Evolutionary conservation across 1,284 basidiomycete species (phyloP).

Genomic region (Pseudozyma hubeiensis): DNA sequence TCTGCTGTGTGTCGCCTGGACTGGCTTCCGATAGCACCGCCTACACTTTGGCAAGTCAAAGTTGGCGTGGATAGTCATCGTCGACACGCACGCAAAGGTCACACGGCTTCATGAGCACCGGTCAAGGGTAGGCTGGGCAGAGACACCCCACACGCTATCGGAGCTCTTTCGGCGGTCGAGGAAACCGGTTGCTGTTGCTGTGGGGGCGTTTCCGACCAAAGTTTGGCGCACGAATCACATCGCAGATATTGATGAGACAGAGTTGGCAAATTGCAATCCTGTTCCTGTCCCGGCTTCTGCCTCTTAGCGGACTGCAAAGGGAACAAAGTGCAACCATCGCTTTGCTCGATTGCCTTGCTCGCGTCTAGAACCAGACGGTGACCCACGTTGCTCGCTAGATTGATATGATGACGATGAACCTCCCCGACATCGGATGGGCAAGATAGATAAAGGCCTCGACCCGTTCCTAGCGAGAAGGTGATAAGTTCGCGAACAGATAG

Average conservation of each 20-base stretch:
- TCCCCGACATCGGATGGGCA: too few relatives aligned
- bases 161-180: conserved; percentile 6
- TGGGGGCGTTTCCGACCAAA: not conserved
- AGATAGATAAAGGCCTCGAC: not conserved
- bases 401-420: too few relatives aligned
- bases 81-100: too few relatives aligned
- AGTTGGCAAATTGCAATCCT: not conserved
- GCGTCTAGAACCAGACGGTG: too few relatives aligned
- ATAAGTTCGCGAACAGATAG: not conserved
- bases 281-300: not conserved
- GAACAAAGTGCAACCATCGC: not conserved
- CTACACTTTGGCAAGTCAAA: too few relatives aligned
- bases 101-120: not conserved
- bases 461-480: not conserved
- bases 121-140: not conserved
- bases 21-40: too few relatives aligned
- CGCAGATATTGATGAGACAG: not conserved
- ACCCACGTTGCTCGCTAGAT: too few relatives aligned
- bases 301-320: not conserved
- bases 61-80: too few relatives aligned
- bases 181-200: not conserved
- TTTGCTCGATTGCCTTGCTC: too few relatives aligned
- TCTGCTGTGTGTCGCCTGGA: too few relatives aligned
- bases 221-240: conserved; percentile 2
- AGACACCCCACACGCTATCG: not conserved